phyloP scores from a whole-genome alignment of 805 yeast species.

The Starmerella bombicola region DNA sequence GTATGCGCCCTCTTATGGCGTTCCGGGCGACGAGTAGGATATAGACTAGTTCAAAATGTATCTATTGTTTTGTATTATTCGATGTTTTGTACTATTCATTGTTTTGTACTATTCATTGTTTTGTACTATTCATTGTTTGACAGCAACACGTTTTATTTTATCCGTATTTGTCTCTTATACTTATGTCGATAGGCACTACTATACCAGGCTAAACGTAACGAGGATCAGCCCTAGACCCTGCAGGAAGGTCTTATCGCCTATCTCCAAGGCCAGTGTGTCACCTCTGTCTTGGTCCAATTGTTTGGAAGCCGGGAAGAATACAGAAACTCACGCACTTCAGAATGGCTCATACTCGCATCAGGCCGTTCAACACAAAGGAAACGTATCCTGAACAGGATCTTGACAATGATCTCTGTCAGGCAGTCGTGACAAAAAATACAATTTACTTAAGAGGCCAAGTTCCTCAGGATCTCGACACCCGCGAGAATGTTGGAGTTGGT shows the following conservation, averaged over 20 bases:
- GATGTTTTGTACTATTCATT: background rate
- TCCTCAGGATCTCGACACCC: constrained; percentile 20
- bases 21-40: constrained; percentile 16
- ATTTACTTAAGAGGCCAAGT: constrained; percentile 21
- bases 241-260: too few species aligned
- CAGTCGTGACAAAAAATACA: constrained; percentile 18
- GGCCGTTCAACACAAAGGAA: constrained; percentile 18
- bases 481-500: constrained; percentile 20
- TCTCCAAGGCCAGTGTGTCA: too few species aligned
- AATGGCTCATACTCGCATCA: constrained; percentile 18
- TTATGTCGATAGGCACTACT: too few species aligned
- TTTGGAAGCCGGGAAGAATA: too few species aligned
- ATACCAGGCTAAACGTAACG: too few species aligned
- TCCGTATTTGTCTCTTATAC: too few species aligned
- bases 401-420: constrained; percentile 20
- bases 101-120: background rate
- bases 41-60: background rate
- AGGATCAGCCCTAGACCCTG: too few species aligned
- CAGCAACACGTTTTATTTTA: too few species aligned
- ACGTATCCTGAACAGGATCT: constrained; percentile 20
- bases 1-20: constrained; percentile 18
- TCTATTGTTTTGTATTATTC: too few species aligned
- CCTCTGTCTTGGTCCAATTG: too few species aligned
- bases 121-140: background rate
- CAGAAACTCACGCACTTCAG: too few species aligned